phyloP scores from a whole-genome alignment of 116 monocot genomes.

The Zostera marina region DNA sequence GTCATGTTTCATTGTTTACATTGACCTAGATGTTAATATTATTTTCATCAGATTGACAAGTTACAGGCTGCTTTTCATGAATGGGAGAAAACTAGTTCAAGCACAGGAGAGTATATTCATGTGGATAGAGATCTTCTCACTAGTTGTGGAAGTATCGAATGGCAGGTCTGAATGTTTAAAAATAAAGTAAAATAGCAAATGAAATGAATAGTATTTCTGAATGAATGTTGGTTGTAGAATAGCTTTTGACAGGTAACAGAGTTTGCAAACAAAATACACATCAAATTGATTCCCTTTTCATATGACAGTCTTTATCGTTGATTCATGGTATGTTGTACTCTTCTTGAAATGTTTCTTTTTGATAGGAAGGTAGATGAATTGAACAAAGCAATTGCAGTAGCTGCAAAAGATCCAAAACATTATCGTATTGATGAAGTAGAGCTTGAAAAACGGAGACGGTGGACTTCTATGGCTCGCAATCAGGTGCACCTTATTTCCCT shows the following conservation, averaged over 20 bases:
- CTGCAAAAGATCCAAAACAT: constrained; percentile 61
- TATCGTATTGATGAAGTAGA: constrained; percentile 67
- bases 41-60: constrained; percentile 61
- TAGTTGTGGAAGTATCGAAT: constrained; percentile 82
- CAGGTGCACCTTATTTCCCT: constrained; percentile 32
- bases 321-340: no score
- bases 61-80: constrained; percentile 54
- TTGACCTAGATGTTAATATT: background rate
- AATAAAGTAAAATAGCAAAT: no score
- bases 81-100: constrained; percentile 40
- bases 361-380: constrained; percentile 82
- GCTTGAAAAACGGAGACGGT: constrained; percentile 55
- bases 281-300: background rate
- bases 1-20: background rate
- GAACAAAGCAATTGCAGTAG: constrained; percentile 76
- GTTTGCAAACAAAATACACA: background rate
- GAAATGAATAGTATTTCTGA: no score
- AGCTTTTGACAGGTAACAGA: no score
- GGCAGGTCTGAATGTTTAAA: constrained; percentile 46
- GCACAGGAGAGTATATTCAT: constrained; percentile 61
- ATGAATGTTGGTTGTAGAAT: no score
- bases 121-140: constrained; percentile 64
- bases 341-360: constrained; percentile 11
- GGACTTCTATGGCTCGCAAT: constrained; percentile 63
- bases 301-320: background rate